phyloP scores from a whole-genome alignment of 2,329 filamentous ascomycete species.

The Exophiala lecanii-corni region DNA sequence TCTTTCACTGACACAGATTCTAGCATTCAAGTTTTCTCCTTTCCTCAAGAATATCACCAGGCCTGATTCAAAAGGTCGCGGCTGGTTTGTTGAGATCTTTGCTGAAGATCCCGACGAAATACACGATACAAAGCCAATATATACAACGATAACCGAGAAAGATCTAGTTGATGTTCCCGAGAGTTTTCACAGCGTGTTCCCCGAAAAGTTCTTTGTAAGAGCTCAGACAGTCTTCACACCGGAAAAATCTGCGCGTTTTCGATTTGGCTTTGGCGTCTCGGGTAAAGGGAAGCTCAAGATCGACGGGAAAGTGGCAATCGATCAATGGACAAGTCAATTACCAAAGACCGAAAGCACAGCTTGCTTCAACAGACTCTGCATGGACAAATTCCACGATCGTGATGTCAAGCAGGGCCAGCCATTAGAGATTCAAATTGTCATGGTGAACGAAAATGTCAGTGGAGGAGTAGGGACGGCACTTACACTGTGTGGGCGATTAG shows the following conservation, averaged over 20 bases:
- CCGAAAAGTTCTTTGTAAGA: constrained; percentile 45
- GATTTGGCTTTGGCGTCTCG: constrained; percentile 60
- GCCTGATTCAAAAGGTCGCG: constrained; percentile 42
- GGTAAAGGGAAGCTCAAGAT: constrained; percentile 61
- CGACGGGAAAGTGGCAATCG: constrained; percentile 57
- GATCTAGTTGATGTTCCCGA: constrained; percentile 50
- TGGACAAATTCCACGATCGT: constrained; percentile 54
- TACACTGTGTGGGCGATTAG: constrained; percentile 41
- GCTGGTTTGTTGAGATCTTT: constrained; percentile 47
- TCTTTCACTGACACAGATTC: constrained; percentile 24
- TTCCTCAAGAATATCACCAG: constrained; percentile 50
- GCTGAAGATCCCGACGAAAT: constrained; percentile 34
- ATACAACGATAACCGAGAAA: constrained; percentile 47
- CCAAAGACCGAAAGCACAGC: constrained; percentile 50
- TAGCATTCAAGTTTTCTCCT: background rate
- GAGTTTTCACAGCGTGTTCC: constrained; percentile 51
- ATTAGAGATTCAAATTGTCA: constrained; percentile 41
- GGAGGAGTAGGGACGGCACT: constrained; percentile 46
- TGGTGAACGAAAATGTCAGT: constrained; percentile 42
- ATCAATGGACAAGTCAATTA: constrained; percentile 60
- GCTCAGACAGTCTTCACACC: constrained; percentile 44
- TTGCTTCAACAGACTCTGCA: constrained; percentile 52
- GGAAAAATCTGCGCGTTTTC: constrained; percentile 56
- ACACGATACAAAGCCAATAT: constrained; percentile 48
- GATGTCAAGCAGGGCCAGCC: constrained; percentile 57